Percentiles rank a stretch among this genome's conserved stretches.
Evolutionary conservation across 2,329 filamentous ascomycete species (phyloP).

Genomic region (Penicillium expansum): DNA sequence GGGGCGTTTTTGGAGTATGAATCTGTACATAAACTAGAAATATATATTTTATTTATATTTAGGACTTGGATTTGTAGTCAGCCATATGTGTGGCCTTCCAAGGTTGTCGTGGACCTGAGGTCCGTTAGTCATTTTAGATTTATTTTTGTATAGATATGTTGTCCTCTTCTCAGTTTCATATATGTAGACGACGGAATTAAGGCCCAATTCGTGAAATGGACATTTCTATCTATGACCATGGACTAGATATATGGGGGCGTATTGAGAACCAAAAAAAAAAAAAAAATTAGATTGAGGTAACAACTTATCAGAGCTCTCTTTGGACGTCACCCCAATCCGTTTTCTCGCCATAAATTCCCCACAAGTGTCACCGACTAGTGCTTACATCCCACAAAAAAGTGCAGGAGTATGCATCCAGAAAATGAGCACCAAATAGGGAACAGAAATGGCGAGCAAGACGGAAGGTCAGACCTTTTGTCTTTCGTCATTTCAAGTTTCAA

Average conservation of each 20-base stretch:
- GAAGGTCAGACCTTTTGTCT: slow-evolving; percentile 28
- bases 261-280: background rate
- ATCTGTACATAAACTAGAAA: too few species aligned
- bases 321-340: slow-evolving; percentile 32
- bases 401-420: slow-evolving; percentile 34
- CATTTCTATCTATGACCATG: too few species aligned
- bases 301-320: slow-evolving; percentile 45
- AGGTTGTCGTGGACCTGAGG: too few species aligned
- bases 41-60: too few species aligned
- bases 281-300: background rate
- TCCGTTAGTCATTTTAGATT: too few species aligned
- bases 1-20: too few species aligned
- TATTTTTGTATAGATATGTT: too few species aligned
- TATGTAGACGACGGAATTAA: too few species aligned
- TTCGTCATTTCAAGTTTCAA: slow-evolving; percentile 36
- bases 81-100: too few species aligned
- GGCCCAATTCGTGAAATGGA: too few species aligned
- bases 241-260: background rate
- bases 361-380: slow-evolving; percentile 15
- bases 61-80: too few species aligned
- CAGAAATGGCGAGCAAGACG: slow-evolving; percentile 10
- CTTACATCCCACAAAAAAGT: slow-evolving; percentile 28
- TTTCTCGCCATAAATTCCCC: slow-evolving; percentile 1
- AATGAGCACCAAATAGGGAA: slow-evolving; percentile 1
- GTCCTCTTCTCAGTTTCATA: too few species aligned